Evolutionary conservation across 148 eudicot genomes (phyloP).

Genomic region (Nepenthes gracilis): DNA sequence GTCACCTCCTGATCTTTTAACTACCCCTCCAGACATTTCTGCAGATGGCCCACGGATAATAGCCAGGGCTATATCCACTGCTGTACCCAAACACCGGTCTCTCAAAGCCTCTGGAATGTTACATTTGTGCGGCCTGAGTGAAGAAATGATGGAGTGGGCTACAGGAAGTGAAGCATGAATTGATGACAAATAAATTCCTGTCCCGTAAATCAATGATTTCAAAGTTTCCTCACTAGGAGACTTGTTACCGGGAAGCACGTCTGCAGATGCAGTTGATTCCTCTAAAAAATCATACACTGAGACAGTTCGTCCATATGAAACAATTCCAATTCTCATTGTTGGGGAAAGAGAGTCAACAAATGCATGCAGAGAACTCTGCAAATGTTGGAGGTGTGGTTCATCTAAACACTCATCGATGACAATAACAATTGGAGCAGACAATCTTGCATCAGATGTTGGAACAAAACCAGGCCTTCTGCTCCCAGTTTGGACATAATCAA

Average conservation of each 20-base stretch:
- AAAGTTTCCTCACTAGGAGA: slow-evolving; percentile 66
- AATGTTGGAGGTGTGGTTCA: slow-evolving; percentile 79
- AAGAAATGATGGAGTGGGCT: slow-evolving; percentile 75
- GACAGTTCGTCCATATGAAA: slow-evolving; percentile 72
- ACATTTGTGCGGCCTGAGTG: slow-evolving; percentile 57
- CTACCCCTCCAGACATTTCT: slow-evolving; percentile 71
- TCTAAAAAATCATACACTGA: slow-evolving; percentile 88
- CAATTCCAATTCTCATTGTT: slow-evolving; percentile 74
- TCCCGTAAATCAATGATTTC: slow-evolving; percentile 76
- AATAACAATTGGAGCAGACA: slow-evolving; percentile 80
- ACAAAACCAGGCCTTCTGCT: slow-evolving; percentile 66
- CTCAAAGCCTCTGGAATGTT: slow-evolving; percentile 63
- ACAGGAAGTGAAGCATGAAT: slow-evolving; percentile 83
- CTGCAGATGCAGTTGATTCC: slow-evolving; percentile 90
- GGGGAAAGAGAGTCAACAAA: slow-evolving; percentile 88
- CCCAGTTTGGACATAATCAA: slow-evolving; percentile 72
- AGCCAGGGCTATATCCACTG: slow-evolving; percentile 81
- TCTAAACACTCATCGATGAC: slow-evolving; percentile 86
- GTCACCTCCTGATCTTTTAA: slow-evolving; percentile 73
- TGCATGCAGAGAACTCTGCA: slow-evolving; percentile 90
- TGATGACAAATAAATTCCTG: slow-evolving; percentile 81
- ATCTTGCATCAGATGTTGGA: slow-evolving; percentile 82
- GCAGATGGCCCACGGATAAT: slow-evolving; percentile 83
- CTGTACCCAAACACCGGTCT: slow-evolving; percentile 89
- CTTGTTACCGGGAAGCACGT: slow-evolving; percentile 68